Percentiles rank a stretch among this genome's conserved stretches.
Evolutionary conservation across 768 basidiomycete species (phyloP).

Genomic region (Hypholoma sublateritium): DNA sequence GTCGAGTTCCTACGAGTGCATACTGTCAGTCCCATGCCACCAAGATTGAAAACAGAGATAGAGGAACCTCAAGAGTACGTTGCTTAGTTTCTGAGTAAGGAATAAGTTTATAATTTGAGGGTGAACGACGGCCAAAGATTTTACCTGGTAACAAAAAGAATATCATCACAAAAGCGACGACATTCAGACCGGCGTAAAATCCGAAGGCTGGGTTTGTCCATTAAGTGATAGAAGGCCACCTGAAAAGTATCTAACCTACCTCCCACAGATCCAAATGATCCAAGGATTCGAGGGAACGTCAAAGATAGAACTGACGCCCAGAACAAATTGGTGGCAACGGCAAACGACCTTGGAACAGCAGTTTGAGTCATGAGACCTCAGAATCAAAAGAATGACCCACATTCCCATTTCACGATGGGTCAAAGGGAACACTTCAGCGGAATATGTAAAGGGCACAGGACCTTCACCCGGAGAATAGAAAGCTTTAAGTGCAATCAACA

Average conservation of each 20-base stretch:
- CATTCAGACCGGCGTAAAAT: constrained; percentile 50
- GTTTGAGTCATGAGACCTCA: constrained; percentile 27
- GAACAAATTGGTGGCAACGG: constrained; percentile 50
- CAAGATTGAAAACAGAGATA: not conserved
- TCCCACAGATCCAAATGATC: constrained; percentile 40
- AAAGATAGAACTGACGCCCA: constrained; percentile 54
- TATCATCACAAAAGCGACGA: constrained; percentile 50
- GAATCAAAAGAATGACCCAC: constrained; percentile 31
- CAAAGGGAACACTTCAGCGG: constrained; percentile 89
- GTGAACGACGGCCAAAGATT: constrained; percentile 8
- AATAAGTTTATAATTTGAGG: not conserved
- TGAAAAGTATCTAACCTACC: constrained; percentile 20
- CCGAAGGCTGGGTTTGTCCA: constrained; percentile 40
- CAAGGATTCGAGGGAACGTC: constrained; percentile 58
- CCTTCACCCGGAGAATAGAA: constrained; percentile 88
- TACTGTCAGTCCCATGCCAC: not conserved
- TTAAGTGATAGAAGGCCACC: constrained; percentile 42
- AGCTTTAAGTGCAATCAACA: constrained; percentile 23
- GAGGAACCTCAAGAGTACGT: constrained; percentile 38
- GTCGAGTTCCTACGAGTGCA: constrained; percentile 31
- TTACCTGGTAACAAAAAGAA: constrained; percentile 49
- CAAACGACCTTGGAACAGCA: constrained; percentile 46
- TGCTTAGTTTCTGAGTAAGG: constrained; percentile 41
- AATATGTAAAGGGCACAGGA: constrained; percentile 89
- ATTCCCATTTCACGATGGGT: constrained; percentile 71